phyloP scores from a whole-genome alignment of 148 eudicot species.

The Talinum fruticosum region DNA sequence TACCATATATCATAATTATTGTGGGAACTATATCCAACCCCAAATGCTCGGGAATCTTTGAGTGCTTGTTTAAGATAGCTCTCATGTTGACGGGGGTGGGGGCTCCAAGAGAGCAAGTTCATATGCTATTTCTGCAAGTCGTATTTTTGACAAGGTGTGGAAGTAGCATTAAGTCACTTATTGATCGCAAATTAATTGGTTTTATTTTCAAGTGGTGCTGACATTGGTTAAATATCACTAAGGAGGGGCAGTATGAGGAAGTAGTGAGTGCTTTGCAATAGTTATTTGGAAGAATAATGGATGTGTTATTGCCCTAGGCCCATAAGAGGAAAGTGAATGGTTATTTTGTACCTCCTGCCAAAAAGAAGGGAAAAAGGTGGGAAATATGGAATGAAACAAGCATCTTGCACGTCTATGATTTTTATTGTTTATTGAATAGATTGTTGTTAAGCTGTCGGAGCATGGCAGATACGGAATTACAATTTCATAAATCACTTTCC shows the following conservation, averaged over 20 bases:
- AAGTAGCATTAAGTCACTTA: neutral
- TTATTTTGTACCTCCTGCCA: neutral
- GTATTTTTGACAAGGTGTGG: neutral
- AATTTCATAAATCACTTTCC: too few species aligned
- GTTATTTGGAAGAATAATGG: neutral
- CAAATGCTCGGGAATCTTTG: neutral
- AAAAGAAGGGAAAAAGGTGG: neutral
- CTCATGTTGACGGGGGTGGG: neutral
- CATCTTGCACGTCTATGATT: neutral
- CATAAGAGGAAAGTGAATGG: neutral
- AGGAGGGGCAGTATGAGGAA: neutral
- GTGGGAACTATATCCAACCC: neutral
- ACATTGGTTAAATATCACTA: too few species aligned
- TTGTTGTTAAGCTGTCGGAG: neutral
- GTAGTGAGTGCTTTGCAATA: neutral
- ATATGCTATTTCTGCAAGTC: neutral
- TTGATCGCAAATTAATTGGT: neutral
- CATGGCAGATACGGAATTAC: neutral
- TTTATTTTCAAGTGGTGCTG: neutral
- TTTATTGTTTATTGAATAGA: neutral
- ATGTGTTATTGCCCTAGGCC: neutral
- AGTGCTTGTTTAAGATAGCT: neutral
- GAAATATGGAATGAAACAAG: neutral
- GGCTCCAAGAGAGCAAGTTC: neutral
- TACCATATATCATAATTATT: neutral